These are phyloP conservation scores for Adansonia gregorii DNA, from an alignment of 441 rosid genomes.

Conservation along the genomic window DNA sequence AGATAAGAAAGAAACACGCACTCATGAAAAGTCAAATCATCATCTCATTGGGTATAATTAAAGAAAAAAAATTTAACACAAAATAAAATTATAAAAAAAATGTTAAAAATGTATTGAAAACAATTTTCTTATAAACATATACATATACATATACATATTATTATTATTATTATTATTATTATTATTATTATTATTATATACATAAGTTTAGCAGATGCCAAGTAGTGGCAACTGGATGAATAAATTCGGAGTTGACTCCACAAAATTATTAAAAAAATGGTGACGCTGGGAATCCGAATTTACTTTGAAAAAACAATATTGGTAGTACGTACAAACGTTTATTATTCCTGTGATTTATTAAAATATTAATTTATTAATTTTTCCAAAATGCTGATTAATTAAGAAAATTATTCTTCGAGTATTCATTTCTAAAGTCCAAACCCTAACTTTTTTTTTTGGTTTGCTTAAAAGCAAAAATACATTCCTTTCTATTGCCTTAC, in stretches of 20 bases:
- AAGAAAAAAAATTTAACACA: not conserved
- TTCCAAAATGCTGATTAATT: not conserved
- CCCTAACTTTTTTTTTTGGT: not conserved
- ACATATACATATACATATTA: not conserved
- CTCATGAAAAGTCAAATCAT: not conserved
- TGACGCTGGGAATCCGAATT: constrained; percentile 33
- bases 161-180: not conserved
- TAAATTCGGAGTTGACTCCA: constrained; percentile 40
- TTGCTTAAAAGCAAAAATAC: not conserved
- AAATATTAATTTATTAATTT: constrained; percentile 3
- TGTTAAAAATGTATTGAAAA: constrained; percentile 22
- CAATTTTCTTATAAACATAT: too few relatives aligned
- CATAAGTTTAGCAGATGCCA: constrained; percentile 20
- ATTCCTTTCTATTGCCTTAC: not conserved
- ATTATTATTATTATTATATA: not conserved
- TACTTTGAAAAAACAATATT: constrained; percentile 8
- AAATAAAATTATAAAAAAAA: not conserved
- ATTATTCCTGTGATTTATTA: constrained; percentile 6
- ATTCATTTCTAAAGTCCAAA: not conserved
- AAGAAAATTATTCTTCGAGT: not conserved
- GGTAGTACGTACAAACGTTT: not conserved
- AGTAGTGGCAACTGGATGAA: constrained; percentile 28
- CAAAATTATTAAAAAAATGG: not conserved
- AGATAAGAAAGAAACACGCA: not conserved
- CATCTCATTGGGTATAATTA: not conserved